These are phyloP conservation scores for Cladosporium cucumerinum DNA, from an alignment of 2,329 filamentous ascomycete genomes.

Conservation along the genomic window DNA sequence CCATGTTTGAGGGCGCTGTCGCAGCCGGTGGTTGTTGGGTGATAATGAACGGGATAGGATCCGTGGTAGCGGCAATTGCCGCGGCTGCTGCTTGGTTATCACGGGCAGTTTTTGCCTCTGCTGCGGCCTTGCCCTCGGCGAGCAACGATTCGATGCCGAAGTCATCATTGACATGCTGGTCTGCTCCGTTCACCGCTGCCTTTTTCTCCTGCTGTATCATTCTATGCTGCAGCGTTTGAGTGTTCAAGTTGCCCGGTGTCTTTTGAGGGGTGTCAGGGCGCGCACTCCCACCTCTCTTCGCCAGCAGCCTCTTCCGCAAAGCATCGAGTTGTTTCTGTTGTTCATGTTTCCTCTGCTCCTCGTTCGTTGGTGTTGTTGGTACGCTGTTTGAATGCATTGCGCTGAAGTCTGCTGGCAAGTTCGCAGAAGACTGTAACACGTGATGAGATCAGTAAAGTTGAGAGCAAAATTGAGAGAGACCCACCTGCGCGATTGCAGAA, in stretches of 20 bases:
- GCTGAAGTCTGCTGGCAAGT: neutral
- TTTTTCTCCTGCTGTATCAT: neutral
- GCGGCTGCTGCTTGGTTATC: slow-evolving; percentile 3
- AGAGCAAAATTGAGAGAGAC: neutral
- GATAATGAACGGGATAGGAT: neutral
- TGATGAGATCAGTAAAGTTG: slow-evolving; percentile 5
- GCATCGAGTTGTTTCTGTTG: slow-evolving; percentile 11
- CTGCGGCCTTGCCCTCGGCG: slow-evolving; percentile 28
- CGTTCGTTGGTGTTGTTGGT: neutral
- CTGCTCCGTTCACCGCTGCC: neutral
- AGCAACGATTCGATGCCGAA: slow-evolving; percentile 17
- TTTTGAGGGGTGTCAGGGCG: slow-evolving; percentile 3
- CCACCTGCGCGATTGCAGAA: neutral
- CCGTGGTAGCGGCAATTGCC: slow-evolving; percentile 7
- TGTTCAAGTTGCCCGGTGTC: neutral
- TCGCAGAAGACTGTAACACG: neutral
- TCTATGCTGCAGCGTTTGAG: neutral
- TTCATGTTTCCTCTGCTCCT: slow-evolving; percentile 6
- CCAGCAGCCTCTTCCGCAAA: slow-evolving; percentile 12
- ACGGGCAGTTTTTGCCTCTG: slow-evolving; percentile 21
- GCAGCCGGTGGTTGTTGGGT: neutral
- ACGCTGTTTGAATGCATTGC: neutral
- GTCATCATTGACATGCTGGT: neutral
- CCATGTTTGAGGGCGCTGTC: neutral
- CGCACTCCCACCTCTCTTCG: neutral